Evolutionary conservation across 2,329 filamentous ascomycete species (phyloP), one percentile per base, ranked within the genome.

Genomic region (Dryadomyces quercivorus): DNA sequence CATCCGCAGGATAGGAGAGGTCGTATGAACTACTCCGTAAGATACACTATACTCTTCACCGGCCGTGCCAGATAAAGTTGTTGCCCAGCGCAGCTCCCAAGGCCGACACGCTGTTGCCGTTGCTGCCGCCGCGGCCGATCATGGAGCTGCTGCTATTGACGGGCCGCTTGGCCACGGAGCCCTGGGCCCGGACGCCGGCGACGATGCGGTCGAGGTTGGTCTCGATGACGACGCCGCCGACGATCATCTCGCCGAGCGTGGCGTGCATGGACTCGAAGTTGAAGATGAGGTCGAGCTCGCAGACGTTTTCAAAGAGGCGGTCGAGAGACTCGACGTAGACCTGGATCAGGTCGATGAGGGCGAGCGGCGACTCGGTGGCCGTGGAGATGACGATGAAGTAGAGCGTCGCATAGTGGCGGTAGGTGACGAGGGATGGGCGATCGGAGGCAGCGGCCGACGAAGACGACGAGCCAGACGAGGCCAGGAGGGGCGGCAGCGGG

Each of bases 311-410:
- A 66, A 98, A 98, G 44, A 98, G 77, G 60, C 89, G 83, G 69
- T 98, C 93, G 40, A 98, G 79, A 1, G 92, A 85, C 70, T 98
- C 93, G 59, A 98, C 93, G 64, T 96, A 98, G 57, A 98, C 93
- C 70, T 98, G 93, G 60, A 98, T 97, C 54, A 98, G 75, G 69
- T 98, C 93, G 58, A 98, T 90, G 22, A 98, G 78, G 1, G 93
- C 93, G 3, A 98, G 84, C 0, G 93, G 93, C 1, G 89, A 95
- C 70, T 98, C 93, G 56, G 93, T 96, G 5, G 90, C 89, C 5
- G 94, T 98, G 40, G 86, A 93, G 65, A 98, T 98, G 67, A 98
- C 77, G 70, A 98, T 98, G 74, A 98, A 98, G 73, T 94, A 97
- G 58, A 98, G 85, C 0, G 93, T 98, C 10, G 93, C 93, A 67